Evolutionary conservation across 441 rosid genomes (phyloP), one percentile per base, ranked within the genome.

Genomic region (Jatropha multifida): DNA sequence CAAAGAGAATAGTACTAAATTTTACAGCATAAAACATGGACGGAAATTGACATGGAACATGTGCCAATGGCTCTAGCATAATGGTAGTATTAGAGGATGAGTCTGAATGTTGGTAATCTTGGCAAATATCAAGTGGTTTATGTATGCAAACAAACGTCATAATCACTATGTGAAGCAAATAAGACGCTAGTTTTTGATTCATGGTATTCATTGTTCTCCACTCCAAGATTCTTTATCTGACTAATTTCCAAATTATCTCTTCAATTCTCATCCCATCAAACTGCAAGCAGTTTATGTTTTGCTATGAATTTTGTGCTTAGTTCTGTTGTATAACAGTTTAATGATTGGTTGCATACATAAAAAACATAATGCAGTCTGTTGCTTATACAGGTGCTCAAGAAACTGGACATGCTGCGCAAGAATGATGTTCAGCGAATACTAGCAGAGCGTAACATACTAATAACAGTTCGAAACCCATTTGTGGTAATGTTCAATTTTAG

Each of bases 381-480:
- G 74, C 69, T 74, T 65, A 46, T 74, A 81, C 86, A 91, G 97
- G 93, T 91, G 76, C 91, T 91, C 81, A 87, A 93, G 86, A 90
- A 91, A 79, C 74, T 90, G 84, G 97, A 91, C 78, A 91, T 93
- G 94, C 86, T 91, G 77, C 84, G 93, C 72, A 93, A 93, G 82
- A 93, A 91, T 71, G 96, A 89, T 75, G 87, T 90, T 17, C 93
- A 91, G 83, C 88, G 93, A 70, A 93, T 93, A 79, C 74, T 93
- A 79, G 96, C 92, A 58, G 97, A 93, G 80, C 87, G 97, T 55
- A 88, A 93, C 82, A 93, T 90, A 76, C 82, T 93, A 51, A 93
- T 93, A 81, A 84, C 97, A 73, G 93, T 93, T 81, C 86, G 96
- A 77, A 88, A 93, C 79, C 96, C 97, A 70, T 93, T 93, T 87